Evolutionary conservation across 2,329 filamentous ascomycete species (phyloP).

Genomic region (Microcyclospora tardicrescens): DNA sequence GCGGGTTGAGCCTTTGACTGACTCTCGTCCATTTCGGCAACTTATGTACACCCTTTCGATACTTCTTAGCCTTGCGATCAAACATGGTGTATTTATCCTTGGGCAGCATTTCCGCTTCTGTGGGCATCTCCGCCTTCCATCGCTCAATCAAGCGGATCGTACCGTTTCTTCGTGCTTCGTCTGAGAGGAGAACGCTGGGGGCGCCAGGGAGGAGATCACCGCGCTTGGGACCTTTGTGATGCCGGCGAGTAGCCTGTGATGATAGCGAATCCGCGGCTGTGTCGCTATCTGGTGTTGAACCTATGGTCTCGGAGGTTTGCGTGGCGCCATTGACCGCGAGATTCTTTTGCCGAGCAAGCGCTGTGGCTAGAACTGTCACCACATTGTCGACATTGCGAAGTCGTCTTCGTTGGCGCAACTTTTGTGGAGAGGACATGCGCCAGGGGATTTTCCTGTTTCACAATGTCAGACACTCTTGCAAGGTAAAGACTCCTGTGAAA

Average conservation of each 20-base stretch:
- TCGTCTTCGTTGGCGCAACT: slow-evolving; percentile 71
- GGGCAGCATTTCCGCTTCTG: slow-evolving; percentile 87
- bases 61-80: slow-evolving; percentile 87
- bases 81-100: slow-evolving; percentile 98
- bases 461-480: too few species aligned
- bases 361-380: slow-evolving; percentile 68
- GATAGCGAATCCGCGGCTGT: slow-evolving; percentile 9
- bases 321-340: slow-evolving; percentile 25
- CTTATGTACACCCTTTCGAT: slow-evolving; percentile 91
- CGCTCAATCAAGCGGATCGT: slow-evolving; percentile 64
- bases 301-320: slow-evolving; percentile 6
- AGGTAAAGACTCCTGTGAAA: not conserved
- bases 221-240: slow-evolving; percentile 17
- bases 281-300: slow-evolving; percentile 14
- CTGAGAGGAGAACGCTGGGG: slow-evolving; percentile 9
- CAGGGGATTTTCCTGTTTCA: slow-evolving; percentile 76
- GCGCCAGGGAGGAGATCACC: slow-evolving; percentile 14
- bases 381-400: slow-evolving; percentile 76
- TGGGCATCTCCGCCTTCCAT: slow-evolving; percentile 95
- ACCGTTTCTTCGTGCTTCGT: slow-evolving; percentile 31
- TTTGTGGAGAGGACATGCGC: slow-evolving; percentile 85
- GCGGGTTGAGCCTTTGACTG: slow-evolving; percentile 84
- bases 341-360: slow-evolving; percentile 46
- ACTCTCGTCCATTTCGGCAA: slow-evolving; percentile 76
- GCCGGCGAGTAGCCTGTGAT: slow-evolving; percentile 11